Base-by-base conservation (phyloP, 352 stramenopile genomes). In the Pythium brassicae region DNA sequence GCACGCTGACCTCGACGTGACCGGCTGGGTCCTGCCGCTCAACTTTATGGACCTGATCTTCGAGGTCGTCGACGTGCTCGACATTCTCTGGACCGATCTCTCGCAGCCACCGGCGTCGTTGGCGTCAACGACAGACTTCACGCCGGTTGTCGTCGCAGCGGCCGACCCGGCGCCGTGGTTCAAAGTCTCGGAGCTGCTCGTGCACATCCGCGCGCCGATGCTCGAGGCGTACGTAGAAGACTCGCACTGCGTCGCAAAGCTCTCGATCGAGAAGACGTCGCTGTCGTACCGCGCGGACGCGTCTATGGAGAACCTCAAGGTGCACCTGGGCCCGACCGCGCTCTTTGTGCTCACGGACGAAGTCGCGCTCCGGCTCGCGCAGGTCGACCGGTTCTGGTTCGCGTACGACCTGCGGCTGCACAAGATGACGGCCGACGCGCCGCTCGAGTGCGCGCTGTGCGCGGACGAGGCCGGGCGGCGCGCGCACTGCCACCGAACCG, bases 151-250 rank as follows among this genome's bases (percentile, higher is more conserved):
- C 20, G 29, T 15, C 2, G 27, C 45, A 3, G 53, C 32, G 11
- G 34, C 48, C 37, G 43, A 55, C 42, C 27, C 52, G 35, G 42
- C 54, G 29, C 58, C 78, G 0, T 89, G 68, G 80, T 86, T 75
- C 59, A 67, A 86, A 46, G 82, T 94, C 3, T 69, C 78, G 6
- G 80, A 87, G 39, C 64, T 95, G 46, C 65, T 48, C 4, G 68
- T 92, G 12, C 79, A 92, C 48, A 83, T 94, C 63, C 80, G 79
- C 25, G 80, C 76, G 47, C 83, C 83, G 27, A 87, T 94, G 46
- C 52, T 95, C 26, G 86, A 95, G 64, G 83, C 78, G 9, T 95
- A 95, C 25, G 58, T 95, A 15, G 86, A 94, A 71, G 86, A 95
- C 62, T 86, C 77, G 23, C 78, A 95, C 45, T 94, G 84, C 58